These are phyloP conservation scores for Epichloe brachyelytri DNA, from an alignment of 2,329 filamentous ascomycete genomes.

Conservation along the genomic window DNA sequence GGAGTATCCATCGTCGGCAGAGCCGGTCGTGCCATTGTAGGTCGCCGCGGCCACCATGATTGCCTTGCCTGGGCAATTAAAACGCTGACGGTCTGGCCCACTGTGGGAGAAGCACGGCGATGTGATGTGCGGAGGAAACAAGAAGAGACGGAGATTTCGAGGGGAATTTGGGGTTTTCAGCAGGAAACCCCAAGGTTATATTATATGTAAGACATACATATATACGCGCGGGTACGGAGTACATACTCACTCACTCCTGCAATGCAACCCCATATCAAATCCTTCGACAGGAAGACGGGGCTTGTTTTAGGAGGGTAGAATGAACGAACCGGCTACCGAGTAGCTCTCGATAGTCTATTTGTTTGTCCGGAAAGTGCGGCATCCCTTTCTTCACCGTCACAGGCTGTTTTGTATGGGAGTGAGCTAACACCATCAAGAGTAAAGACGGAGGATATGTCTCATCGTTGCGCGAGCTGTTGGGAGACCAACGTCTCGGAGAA, in stretches of 20 bases:
- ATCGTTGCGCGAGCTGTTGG: not conserved
- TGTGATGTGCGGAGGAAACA: not conserved
- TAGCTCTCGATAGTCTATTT: not conserved
- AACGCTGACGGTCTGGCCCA: not conserved
- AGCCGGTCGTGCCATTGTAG: slow-evolving; percentile 39
- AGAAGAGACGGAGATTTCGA: not conserved
- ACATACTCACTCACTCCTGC: not conserved
- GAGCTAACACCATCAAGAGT: not conserved
- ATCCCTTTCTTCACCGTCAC: not conserved
- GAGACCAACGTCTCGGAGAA: not conserved
- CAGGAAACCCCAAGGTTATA: not conserved
- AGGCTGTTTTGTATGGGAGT: too few relatives aligned
- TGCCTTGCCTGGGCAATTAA: not conserved
- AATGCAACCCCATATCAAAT: not conserved
- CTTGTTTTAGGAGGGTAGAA: not conserved
- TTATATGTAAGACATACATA: not conserved
- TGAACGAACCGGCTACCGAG: not conserved
- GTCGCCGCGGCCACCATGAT: slow-evolving; percentile 16
- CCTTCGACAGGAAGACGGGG: not conserved
- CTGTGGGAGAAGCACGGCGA: not conserved
- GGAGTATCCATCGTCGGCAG: slow-evolving; percentile 39
- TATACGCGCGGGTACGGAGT: too few relatives aligned
- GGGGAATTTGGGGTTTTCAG: not conserved
- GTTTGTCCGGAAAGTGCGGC: not conserved
- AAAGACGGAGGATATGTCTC: not conserved